Evolutionary conservation across 768 basidiomycete species (phyloP).

Genomic region (Lactifluus volemus): DNA sequence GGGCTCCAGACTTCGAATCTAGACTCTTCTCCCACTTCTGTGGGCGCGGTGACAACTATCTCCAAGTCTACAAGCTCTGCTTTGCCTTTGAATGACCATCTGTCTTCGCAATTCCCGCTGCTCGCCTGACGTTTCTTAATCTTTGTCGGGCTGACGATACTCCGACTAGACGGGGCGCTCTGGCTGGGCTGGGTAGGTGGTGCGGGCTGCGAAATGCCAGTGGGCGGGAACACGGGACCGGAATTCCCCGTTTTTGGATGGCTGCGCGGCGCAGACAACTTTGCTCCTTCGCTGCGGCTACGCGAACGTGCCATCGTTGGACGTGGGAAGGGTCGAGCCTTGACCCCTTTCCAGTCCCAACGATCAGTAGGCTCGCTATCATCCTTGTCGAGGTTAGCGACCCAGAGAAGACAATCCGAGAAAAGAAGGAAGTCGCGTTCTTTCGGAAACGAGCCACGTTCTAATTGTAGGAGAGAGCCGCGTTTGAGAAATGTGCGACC

Average conservation of each 20-base stretch:
- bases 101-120: constrained; percentile 42
- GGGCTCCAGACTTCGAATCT: constrained; percentile 71
- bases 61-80: constrained; percentile 67
- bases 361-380: constrained; percentile 19
- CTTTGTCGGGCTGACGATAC: constrained; percentile 21
- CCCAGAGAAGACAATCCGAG: constrained; percentile 75
- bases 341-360: constrained; percentile 20
- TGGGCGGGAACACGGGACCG: background rate
- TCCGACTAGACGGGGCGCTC: constrained; percentile 17
- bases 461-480: constrained; percentile 50
- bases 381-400: constrained; percentile 38
- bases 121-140: constrained; percentile 26
- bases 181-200: background rate
- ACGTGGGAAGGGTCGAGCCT: constrained; percentile 10
- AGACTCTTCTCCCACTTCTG: constrained; percentile 43
- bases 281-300: constrained; percentile 51
- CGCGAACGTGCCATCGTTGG: constrained; percentile 37
- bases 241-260: constrained; percentile 7
- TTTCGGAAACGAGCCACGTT: constrained; percentile 40
- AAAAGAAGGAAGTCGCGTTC: constrained; percentile 73
- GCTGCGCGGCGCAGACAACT: constrained; percentile 30
- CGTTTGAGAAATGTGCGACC: constrained; percentile 74
- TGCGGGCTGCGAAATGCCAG: background rate
- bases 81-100: constrained; percentile 66
- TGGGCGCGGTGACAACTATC: constrained; percentile 46